Evolutionary conservation across 1,139 yeast species (phyloP), one percentile per base, ranked within the genome.

Genomic region (Yamadazyma trypodendri): DNA sequence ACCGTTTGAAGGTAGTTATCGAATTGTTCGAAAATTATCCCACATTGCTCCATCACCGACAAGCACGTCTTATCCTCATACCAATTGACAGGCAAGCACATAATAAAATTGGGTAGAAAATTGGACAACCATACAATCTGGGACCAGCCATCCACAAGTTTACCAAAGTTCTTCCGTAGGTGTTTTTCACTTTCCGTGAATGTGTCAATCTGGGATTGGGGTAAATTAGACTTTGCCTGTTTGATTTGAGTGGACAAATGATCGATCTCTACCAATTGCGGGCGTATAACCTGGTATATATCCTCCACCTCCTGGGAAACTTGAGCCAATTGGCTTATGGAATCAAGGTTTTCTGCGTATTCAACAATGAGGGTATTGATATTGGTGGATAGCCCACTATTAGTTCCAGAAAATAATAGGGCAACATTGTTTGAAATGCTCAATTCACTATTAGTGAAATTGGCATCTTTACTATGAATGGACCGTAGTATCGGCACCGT

Each of bases 1-100:
- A 61, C 24, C 2, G 56, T 34, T 42, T 46, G 50, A 33, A 54
- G 59, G 34, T 52, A 51, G 29, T 40, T 44, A n/a, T 50, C 53
- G 31, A 62, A 42, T 39, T 49, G 46, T 23, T 52, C 54, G 2
- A 56, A 43, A 4, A 56, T 43, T 4, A 44, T 48, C 33, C 60
- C 63, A 40, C 68, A 60, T 24, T 57, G 59, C 21, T 55, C 44
- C 28, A 67, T 55, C 2, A 65, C 56, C 3, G 48, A 48, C 18
- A 50, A 45, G 25, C 65, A 48, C 4, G 49, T 44, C 24, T 52
- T 48, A 41, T 67, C 67, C 16, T 55, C 51, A 42, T 53, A 63
- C 75, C 75, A 68, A 44, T 64, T 58, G 3, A 58, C 42, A 3
- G 73, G 71, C 22, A 64, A 51, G 34, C 62, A 58, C 32, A 60